phyloP scores from a whole-genome alignment of 768 basidiomycete genomes.

The Lactarius indigo region DNA sequence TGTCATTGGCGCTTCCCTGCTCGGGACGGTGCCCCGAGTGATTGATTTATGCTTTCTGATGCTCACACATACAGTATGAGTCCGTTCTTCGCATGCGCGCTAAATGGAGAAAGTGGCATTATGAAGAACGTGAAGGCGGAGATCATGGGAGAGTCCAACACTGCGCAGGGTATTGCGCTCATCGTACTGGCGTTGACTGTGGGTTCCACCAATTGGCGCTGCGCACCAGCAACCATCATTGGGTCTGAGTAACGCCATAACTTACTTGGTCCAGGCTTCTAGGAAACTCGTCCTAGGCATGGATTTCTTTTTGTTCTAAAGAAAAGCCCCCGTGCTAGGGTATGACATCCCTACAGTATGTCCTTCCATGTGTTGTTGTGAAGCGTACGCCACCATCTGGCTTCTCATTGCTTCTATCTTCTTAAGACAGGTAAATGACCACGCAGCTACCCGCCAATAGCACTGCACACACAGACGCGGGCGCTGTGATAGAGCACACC shows the following conservation, averaged over 20 bases:
- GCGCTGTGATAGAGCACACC: neutral
- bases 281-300: slow-evolving; percentile 29
- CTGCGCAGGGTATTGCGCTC: slow-evolving; percentile 34
- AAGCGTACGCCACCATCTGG: slow-evolving; percentile 30
- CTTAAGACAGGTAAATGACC: slow-evolving; percentile 33
- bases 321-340: no score
- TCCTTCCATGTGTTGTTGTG: slow-evolving; percentile 35
- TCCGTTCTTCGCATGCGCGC: slow-evolving; percentile 30
- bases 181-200: slow-evolving; percentile 34
- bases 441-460: neutral
- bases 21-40: neutral
- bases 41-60: neutral
- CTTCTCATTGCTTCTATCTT: slow-evolving; percentile 30
- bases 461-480: neutral
- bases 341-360: slow-evolving; percentile 36
- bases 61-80: neutral
- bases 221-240: slow-evolving; percentile 30
- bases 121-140: slow-evolving; percentile 30
- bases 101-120: slow-evolving; percentile 38
- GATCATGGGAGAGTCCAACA: slow-evolving; percentile 38
- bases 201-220: slow-evolving; percentile 32
- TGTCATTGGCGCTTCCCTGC: neutral
- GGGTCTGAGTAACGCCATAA: slow-evolving; percentile 22
- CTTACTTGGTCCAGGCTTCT: slow-evolving; percentile 31
- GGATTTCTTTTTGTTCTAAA: no score